A percentile compares a stretch with the other conserved stretches of the same genome.
These are phyloP conservation scores for Pseudogymnoascus sp. DNA, from an alignment of 2,329 filamentous ascomycete species.

Conservation along the genomic window DNA sequence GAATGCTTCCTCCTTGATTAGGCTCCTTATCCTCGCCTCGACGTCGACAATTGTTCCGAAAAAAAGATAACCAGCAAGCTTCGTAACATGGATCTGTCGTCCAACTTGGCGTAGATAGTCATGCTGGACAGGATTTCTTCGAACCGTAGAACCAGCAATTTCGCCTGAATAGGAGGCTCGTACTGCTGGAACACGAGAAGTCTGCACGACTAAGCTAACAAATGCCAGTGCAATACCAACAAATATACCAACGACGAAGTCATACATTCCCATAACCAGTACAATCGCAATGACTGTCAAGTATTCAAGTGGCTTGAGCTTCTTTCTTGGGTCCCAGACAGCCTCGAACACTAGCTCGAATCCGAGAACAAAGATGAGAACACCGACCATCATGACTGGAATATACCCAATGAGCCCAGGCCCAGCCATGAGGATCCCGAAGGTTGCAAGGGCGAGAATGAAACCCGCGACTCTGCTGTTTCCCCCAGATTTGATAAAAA, in stretches of 20 bases:
- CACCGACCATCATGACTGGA: conserved; percentile 93
- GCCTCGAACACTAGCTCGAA: conserved; percentile 89
- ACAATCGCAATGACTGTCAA: conserved; percentile 85
- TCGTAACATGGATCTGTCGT: conserved; percentile 81
- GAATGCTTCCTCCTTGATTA: conserved; percentile 81
- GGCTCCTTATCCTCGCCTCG: conserved; percentile 73
- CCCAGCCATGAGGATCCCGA: conserved; percentile 75
- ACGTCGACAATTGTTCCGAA: conserved; percentile 97
- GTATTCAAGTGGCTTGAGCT: conserved; percentile 81
- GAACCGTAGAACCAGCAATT: conserved; percentile 83
- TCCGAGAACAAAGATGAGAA: conserved; percentile 88
- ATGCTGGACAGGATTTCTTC: conserved; percentile 82
- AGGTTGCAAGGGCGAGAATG: conserved; percentile 73
- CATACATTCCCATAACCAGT: conserved; percentile 90
- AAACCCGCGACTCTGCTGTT: conserved; percentile 79
- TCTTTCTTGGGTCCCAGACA: conserved; percentile 79
- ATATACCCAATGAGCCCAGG: conserved; percentile 88
- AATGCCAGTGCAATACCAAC: conserved; percentile 89
- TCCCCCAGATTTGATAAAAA: conserved; percentile 91
- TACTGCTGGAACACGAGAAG: conserved; percentile 81
- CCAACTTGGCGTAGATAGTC: conserved; percentile 81
- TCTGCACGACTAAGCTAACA: conserved; percentile 83
- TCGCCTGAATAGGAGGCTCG: conserved; percentile 85
- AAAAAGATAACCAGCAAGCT: conserved; percentile 91
- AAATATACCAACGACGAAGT: conserved; percentile 91